A percentile compares a stretch with the other conserved stretches of the same genome.
These are phyloP conservation scores for Solanum hybrid DNA, from an alignment of 305 asterid genomes.

Conservation along the genomic window DNA sequence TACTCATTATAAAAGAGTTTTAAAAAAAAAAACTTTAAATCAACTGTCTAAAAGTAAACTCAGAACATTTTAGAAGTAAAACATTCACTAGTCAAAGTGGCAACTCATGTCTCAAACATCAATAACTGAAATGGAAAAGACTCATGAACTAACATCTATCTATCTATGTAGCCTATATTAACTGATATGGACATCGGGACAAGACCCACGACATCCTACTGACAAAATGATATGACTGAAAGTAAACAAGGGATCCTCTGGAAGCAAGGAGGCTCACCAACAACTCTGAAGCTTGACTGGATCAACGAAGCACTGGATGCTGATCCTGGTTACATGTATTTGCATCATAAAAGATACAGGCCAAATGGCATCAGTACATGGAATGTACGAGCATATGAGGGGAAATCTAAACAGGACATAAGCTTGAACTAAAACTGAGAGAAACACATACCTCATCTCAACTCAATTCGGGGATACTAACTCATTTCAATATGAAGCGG, in stretches of 20 bases:
- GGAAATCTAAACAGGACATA: neutral
- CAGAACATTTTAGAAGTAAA: neutral
- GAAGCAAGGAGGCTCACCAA: neutral
- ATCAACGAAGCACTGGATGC: neutral
- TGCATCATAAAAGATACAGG: too few relatives aligned
- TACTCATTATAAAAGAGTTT: neutral
- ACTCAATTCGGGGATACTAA: neutral
- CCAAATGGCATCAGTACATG: too few relatives aligned
- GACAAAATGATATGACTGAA: neutral
- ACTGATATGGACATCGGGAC: too few relatives aligned
- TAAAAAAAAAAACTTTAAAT: too few relatives aligned
- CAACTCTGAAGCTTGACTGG: neutral
- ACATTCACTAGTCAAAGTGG: neutral
- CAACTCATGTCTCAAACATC: neutral
- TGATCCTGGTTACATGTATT: too few relatives aligned
- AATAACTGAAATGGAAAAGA: too few relatives aligned
- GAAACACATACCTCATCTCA: neutral
- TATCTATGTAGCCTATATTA: neutral
- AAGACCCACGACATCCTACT: neutral
- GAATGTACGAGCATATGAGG: neutral
- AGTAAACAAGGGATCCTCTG: too few relatives aligned
- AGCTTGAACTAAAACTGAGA: neutral
- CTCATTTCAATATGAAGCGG: neutral
- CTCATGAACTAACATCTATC: neutral
- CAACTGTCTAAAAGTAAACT: neutral